Evolutionary conservation across 2,329 filamentous ascomycete species (phyloP).

Genomic region (Capronia americana): DNA sequence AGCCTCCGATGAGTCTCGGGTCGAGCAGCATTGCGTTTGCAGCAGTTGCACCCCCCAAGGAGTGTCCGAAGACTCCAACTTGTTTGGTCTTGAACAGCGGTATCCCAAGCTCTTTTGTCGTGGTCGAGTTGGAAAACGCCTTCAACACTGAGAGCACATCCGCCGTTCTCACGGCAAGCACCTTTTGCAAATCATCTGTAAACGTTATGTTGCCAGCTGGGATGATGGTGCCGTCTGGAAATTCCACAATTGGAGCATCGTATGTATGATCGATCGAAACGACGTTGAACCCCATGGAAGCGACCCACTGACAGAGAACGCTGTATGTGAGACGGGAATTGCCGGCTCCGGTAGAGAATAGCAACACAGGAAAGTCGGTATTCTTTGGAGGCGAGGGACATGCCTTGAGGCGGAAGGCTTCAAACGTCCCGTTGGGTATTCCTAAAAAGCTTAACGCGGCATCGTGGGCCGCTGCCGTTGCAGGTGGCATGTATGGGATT

Average conservation of each 20-base stretch:
- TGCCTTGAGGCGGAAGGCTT: slow-evolving; percentile 33
- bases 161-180: slow-evolving; percentile 21
- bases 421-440: slow-evolving; percentile 42
- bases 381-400: slow-evolving; percentile 18
- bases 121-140: slow-evolving; percentile 15
- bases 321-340: slow-evolving; percentile 44
- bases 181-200: slow-evolving; percentile 22
- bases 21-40: slow-evolving; percentile 40
- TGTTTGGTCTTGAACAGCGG: slow-evolving; percentile 17
- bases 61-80: slow-evolving; percentile 45
- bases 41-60: slow-evolving; percentile 46
- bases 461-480: slow-evolving; percentile 41
- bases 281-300: slow-evolving; percentile 46
- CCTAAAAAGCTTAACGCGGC: slow-evolving; percentile 32
- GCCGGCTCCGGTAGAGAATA: slow-evolving; percentile 46
- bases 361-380: slow-evolving; percentile 41
- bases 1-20: slow-evolving; percentile 40
- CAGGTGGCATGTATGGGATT: slow-evolving; percentile 42
- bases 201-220: slow-evolving; percentile 17
- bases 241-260: slow-evolving; percentile 38
- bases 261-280: slow-evolving; percentile 42
- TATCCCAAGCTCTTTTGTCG: slow-evolving; percentile 16
- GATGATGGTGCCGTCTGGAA: slow-evolving; percentile 35
- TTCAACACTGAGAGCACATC: slow-evolving; percentile 31
- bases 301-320: slow-evolving; percentile 42